These are phyloP conservation scores for Thalassiosira livingstoniorum DNA, from an alignment of 352 stramenopile species.

Conservation along the genomic window DNA sequence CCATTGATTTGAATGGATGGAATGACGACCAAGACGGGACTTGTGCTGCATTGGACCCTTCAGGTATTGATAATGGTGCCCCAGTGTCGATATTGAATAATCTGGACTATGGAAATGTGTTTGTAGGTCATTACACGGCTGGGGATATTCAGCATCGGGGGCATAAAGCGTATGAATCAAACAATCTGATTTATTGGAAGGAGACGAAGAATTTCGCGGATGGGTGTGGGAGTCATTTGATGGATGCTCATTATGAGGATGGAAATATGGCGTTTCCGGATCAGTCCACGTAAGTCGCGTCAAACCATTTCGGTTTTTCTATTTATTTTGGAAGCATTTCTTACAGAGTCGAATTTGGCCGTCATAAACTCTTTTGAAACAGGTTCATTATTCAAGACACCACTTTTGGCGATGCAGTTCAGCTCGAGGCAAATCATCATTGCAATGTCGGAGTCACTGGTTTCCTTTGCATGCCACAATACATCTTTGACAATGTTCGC, in stretches of 20 bases:
- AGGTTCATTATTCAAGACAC: slow-evolving; percentile 76
- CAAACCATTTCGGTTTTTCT: too few species aligned
- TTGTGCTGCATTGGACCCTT: slow-evolving; percentile 62
- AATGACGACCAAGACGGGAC: slow-evolving; percentile 56
- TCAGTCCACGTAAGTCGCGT: slow-evolving; percentile 66
- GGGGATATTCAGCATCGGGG: slow-evolving; percentile 61
- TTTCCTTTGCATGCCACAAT: slow-evolving; percentile 66
- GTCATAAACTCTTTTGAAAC: too few species aligned
- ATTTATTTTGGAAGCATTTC: too few species aligned
- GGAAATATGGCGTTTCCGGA: slow-evolving; percentile 74
- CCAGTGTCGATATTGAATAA: slow-evolving; percentile 62
- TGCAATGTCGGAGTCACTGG: slow-evolving; percentile 73
- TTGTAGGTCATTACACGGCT: slow-evolving; percentile 74
- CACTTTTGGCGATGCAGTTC: slow-evolving; percentile 50
- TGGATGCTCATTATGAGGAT: slow-evolving; percentile 50
- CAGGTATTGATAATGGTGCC: slow-evolving; percentile 55
- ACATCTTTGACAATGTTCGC: slow-evolving; percentile 69
- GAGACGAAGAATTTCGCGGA: slow-evolving; percentile 57
- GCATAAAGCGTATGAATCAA: slow-evolving; percentile 50
- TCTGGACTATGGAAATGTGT: slow-evolving; percentile 76
- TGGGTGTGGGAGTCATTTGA: slow-evolving; percentile 67
- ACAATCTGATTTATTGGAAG: slow-evolving; percentile 77
- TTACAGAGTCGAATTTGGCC: too few species aligned
- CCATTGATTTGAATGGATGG: slow-evolving; percentile 54
- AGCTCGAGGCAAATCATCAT: slow-evolving; percentile 74